Evolutionary conservation across 176 grass and related monocot genomes (phyloP), one percentile per base, ranked within the genome.

Genomic region (Zoysia pacifica): DNA sequence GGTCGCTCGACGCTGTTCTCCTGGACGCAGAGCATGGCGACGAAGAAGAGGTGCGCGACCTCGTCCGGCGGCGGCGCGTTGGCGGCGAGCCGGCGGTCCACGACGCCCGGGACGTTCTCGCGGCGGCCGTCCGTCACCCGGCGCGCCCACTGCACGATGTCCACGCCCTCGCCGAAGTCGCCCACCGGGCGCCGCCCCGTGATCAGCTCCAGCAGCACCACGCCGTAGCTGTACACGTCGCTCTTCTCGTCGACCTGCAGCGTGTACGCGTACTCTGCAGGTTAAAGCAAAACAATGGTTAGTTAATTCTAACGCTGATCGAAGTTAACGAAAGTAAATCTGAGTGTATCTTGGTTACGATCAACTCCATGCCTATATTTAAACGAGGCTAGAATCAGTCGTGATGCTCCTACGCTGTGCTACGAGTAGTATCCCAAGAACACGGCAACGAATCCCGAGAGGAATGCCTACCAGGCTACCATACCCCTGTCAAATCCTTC

Each of bases 71-170:
- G 59, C 0, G 90, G 84, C 72, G 87, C 69, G 28, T 28, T 28
- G 0, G 70, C 80, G 81, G 81, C 40, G 3, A 99, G 78, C n/a
- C 96, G 75, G 0, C 88, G 83, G 53, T 99, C 96, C 0, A 78
- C 42, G 28, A 99, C 82, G 7, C 20, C 62, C 20, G 86, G 48
- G 59, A 89, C 93, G n/a, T 56, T 76, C 20, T 95, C 96, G 8
- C 90, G 71, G 0, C 73, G 84, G 2, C 96, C 89, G 0, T 60
- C 87, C 0, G 96, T 99, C 60, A 49, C n/a, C 41, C 79, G 81
- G 73, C 63, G 91, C 0, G 93, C 76, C 96, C 96, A 99, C 66
- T 99, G 96, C n/a, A 99, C 96, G 58, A 99, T 95, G 76, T 99
- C 96, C 7, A 99, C 96, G 0, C 96, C 96, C 5, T 99, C 90